Base-by-base conservation (phyloP, 352 stramenopile species). In the Globisporangium paddicum region DNA sequence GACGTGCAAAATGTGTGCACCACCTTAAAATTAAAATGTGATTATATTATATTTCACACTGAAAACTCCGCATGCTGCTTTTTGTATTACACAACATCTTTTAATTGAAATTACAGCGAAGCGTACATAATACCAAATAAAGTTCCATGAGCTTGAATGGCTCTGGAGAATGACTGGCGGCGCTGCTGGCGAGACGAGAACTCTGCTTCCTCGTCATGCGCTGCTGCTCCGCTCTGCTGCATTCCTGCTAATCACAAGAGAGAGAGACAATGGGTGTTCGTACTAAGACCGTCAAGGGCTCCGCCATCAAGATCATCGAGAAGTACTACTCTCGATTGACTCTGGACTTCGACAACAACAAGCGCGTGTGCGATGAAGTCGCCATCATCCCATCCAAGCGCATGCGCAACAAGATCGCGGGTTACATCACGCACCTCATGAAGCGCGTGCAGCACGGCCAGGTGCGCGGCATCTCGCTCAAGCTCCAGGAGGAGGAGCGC, bases 401-500 rank as follows among this genome's bases (percentile, higher is more conserved):
- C 67, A 99, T 99, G 97, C 93, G 98, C 69, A 99, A 99, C 92
- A 99, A 99, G 91, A 99, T 99, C 72, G 97, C 97, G 34, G 97
- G 97, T 62, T 99, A 99, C 88, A 98, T 98, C 71, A 99, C 97
- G 67, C 97, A 99, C 78, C 86, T 99, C 50, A 99, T 99, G 97
- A 99, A 99, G 91, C 95, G 98, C 79, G 99, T 99, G 87, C 90
- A 98, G 76, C 96, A 98, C 75, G 98, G 97, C 72, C 97, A 98
- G 62, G 97, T 99, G 64, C 93, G 97, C 71, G 97, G 97, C 84
- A 99, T 99, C 79, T 99, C 96, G 61, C 89, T 99, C 62, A 99
- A 99, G 89, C 82, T 99, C 42, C 98, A 99, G 86, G 98, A 99
- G 81, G 97, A 99, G 82, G 98, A 99, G 86, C 90, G 98, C 66